Evolutionary conservation across 495 filamentous ascomycete species (phyloP), one percentile per base, ranked within the genome.

Genomic region (Penicillium salamii): DNA sequence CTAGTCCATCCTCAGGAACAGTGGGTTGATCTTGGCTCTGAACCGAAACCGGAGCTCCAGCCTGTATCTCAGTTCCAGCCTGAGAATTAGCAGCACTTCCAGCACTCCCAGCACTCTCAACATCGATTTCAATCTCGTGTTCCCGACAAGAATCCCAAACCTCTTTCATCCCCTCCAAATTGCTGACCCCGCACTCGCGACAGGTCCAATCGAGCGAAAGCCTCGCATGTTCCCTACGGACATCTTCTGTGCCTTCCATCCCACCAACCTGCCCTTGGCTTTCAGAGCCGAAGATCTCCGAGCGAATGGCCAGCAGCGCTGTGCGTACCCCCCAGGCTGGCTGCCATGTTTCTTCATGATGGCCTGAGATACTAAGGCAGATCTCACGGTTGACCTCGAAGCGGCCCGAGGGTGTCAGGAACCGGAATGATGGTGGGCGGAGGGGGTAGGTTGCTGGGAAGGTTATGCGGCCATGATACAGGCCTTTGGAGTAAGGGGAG

Each of bases 351-450:
- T 98, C 93, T 68, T 96, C 93, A 69, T 98, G 93, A 68, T 97
- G 92, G 7, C 90, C 93, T 28, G 80, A 86, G 63, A 98, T 98
- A 46, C 79, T 85, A 5, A 98, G 81, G 64, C 93, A 98, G 55
- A 98, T 96, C 76, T 98, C 93, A 49, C 93, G 85, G 69, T 98
- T 98, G 32, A 89, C 82, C 68, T 98, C 93, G 77, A 98, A 98
- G 52, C 93, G 83, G 44, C 91, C 93, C 38, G 82, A 85, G 11
- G 93, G 89, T 0, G 93, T 97, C 0, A 90, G 77, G 77, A 98
- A 98, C 68, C 93, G 89, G 77, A 98, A 97, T 14, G 81, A 84
- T 0, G 93, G 93, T 11, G 93, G 93, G 1, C 89, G 85, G 3
- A 95, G 80, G 0, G 93, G 93, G 71, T 98, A 98, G 6, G 83